Evolutionary conservation across 768 basidiomycete species (phyloP), one percentile per base, ranked within the genome.

Genomic region (Tricholoma saponaceum): DNA sequence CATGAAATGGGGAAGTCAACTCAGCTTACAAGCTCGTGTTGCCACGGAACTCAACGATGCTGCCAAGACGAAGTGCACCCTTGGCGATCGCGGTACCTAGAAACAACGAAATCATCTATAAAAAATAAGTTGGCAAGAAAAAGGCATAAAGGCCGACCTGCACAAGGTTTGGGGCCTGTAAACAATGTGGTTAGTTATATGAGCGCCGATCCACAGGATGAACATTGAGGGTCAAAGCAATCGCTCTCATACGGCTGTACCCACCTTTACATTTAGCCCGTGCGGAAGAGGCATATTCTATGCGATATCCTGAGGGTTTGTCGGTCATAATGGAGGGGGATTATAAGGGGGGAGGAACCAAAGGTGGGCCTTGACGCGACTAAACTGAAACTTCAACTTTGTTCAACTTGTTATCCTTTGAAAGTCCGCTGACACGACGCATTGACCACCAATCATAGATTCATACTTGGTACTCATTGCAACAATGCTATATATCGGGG

Each of bases 211-310:
- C 62, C 62, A 63, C 60, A 63, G 59, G 57, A 69, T 54, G 67
- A 63, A 60, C 58, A 62, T 46, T 60, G 59, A 43, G 53, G 60
- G 58, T 46, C 57, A 52, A 33, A 18, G 30, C 52, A 54, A 47
- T 55, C 56, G 22, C 33, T 41, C 52, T 8, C 35, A 58, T 51
- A 18, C 43, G 46, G 16, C 32, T 57, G 32, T 10, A 70, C 78
- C 52, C 59, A 87, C 90, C 90, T 78, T 89, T 91, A 75, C 90
- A 92, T 74, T 89, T 89, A 33, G 89, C 77, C 58, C 90, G 80
- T 58, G 73, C 78, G 56, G 83, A 85, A 46, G 72, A 58, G 52
- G 90, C 84, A 71, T 91, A 91, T 72, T 92, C 90, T 41, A 92
- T 75, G 63, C 90, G 84, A 74, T 92, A 92, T 59, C 86, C 86